Evolutionary conservation across 441 rosid genomes (phyloP), one percentile per base, ranked within the genome.

Genomic region (Codiaeum variegatum): DNA sequence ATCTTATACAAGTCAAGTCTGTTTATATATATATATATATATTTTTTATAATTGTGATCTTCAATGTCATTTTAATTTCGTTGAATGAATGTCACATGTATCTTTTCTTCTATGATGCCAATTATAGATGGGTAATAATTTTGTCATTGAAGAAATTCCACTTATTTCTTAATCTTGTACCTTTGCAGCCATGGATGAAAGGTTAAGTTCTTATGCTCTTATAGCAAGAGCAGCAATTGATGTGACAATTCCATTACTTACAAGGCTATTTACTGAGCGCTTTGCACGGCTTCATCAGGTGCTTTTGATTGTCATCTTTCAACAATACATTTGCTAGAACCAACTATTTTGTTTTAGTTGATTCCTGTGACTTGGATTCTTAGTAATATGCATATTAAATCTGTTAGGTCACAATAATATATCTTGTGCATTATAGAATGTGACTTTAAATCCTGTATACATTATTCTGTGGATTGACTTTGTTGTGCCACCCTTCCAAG

Each of bases 191-290:
- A 95, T 95, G 99, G 95, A 95, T 75, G 99, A 93, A 80, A 89
- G 99, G 75, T 84, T 95, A 80, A 88, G 86, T 75, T 93, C 98
- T 59, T 95, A 95, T 88, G 98, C 98, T 59, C 96, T 95, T 82
- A 90, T 95, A 79, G 99, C 92, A 59, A 90, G 99, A 88, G 96
- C 91, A 62, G 87, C 98, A 73, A 82, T 86, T 71, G 97, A 89
- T 84, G 80, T 83, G 70, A 86, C 99, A 73, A 79, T 93, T 82
- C 98, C 96, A 64, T 85, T 90, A 67, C 90, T 95, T 56, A 81
- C 90, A 55, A 81, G 89, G 73, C 76, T 81, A 56, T 90, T 93
- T 78, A 73, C 93, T 24, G 99, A 91, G 77, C 90, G 85, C 64
- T 79, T 91, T 85, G 85, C 88, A 40, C 82, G 75, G 51, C 88